Percentiles rank a stretch among this genome's conserved stretches.
These are phyloP conservation scores for Bifiguratus adelaidae DNA, from an alignment of 192 early-diverging fungal species.

Conservation along the genomic window DNA sequence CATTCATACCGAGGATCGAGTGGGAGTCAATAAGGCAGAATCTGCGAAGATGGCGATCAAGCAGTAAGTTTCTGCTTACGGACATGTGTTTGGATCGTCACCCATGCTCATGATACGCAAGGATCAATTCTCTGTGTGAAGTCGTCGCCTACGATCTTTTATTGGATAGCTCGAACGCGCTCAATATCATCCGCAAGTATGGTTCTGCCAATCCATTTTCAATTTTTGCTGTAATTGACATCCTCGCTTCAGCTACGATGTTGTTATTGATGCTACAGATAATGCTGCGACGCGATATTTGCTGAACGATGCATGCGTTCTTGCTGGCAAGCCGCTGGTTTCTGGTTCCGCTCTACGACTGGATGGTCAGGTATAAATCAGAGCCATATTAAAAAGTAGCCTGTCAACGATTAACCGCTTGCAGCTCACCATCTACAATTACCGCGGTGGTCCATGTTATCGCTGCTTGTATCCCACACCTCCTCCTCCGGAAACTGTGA, in stretches of 20 bases:
- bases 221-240: background rate
- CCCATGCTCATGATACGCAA: conserved; percentile 7
- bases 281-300: conserved; percentile 95
- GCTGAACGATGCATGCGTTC: conserved; percentile 87
- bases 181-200: conserved; percentile 48
- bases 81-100: background rate
- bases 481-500: conserved; percentile 79
- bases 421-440: conserved; percentile 84
- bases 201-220: background rate
- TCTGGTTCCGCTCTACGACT: conserved; percentile 83
- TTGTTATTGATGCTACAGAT: conserved; percentile 87
- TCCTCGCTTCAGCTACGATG: conserved; percentile 48
- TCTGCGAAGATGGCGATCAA: conserved; percentile 58
- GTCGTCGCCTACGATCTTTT: conserved; percentile 56
- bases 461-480: conserved; percentile 91
- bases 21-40: conserved; percentile 61
- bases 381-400: conserved; percentile 7
- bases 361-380: conserved; percentile 64
- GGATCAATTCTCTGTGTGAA: conserved; percentile 57
- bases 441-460: conserved; percentile 87
- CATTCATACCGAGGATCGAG: conserved; percentile 68
- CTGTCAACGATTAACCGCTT: no score
- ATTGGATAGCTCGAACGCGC: conserved; percentile 75
- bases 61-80: conserved; percentile 13
- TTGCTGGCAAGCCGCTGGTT: conserved; percentile 71